Evolutionary conservation across 495 filamentous ascomycete genomes (phyloP).

Genomic region (Xylaria bambusicola): DNA sequence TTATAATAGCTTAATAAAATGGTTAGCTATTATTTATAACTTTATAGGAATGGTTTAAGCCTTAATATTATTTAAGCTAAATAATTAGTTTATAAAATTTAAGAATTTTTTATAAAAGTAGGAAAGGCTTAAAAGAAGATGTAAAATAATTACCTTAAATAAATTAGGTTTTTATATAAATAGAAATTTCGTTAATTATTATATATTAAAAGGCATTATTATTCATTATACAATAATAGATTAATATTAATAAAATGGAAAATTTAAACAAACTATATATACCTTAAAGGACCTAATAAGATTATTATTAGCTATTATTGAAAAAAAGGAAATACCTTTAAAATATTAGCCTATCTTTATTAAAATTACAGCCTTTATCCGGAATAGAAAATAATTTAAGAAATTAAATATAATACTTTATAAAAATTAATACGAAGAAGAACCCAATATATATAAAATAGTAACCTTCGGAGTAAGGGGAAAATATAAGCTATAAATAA

Average conservation of each 20-base stretch:
- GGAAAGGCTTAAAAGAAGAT: slow-evolving; percentile 1
- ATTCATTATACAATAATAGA: neutral
- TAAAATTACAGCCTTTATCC: neutral
- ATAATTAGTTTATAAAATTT: slow-evolving; percentile 9
- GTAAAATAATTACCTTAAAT: neutral
- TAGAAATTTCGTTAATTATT: neutral
- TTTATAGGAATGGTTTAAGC: neutral
- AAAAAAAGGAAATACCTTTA: neutral
- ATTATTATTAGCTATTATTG: neutral
- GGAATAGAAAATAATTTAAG: neutral
- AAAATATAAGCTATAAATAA: neutral
- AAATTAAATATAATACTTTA: neutral
- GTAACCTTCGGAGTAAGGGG: too few relatives aligned
- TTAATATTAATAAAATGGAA: neutral
- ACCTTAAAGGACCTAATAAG: neutral
- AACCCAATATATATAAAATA: too few relatives aligned
- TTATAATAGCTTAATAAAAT: neutral
- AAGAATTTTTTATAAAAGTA: slow-evolving; percentile 4
- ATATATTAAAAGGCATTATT: slow-evolving; percentile 4
- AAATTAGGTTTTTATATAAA: neutral
- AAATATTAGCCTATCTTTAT: slow-evolving; percentile 3
- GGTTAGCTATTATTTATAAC: neutral
- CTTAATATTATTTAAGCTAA: neutral
- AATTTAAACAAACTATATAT: neutral
- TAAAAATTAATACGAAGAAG: too few relatives aligned